Base-by-base conservation (phyloP, 2,329 filamentous ascomycete species). In the Karstenula rhodostoma region DNA sequence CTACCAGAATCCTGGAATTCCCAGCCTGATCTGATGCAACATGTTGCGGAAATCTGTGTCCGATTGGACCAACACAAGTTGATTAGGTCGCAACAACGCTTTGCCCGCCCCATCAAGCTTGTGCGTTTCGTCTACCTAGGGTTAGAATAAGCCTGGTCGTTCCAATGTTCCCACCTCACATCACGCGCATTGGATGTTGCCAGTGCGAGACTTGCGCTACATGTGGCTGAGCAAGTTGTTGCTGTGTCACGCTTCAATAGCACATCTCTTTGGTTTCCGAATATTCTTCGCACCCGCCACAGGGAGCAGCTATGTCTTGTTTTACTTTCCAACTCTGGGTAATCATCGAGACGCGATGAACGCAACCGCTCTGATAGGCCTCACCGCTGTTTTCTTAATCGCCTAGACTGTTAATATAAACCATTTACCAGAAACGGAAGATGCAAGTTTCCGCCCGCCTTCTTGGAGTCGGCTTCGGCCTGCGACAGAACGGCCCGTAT, bases 141-240 rank as follows among this genome's bases (percentile, higher is more conserved):
- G 37, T 15, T 15, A 29, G 51, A 54, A 51, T 23, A 53, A 37
- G 35, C 25, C 32, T 49, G 47, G 60, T 57, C 17, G 35, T 62
- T 10, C 48, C 60, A 62, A 62, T 59, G 56, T 29, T 55, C 25
- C 10, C 9, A 27, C 8, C 37, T 27, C 32, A 49, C 27, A 44
- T 59, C 53, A 47, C 49, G 35, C 32, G 37, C 19, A 17, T n/a
- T 27, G 10, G n/a, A 44, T 15, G 25, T 43, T 22, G 33, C 50
- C 43, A 33, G 42, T 29, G 2, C 49, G 32, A 25, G 15, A 54
- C 33, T 37, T 52, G 60, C 49, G 19, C 23, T 49, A 55, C 60
- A 19, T 37, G 44, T 50, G 49, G 54, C 53, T 54, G 40, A 56
- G 25, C 2, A 40, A 12, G 42, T 33, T 40, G 47, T 49, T 44